A percentile compares a stretch with the other conserved stretches of the same genome.
Evolutionary conservation across 106 monocot species (phyloP).

Genomic region (Dioscorea zingiberensis): DNA sequence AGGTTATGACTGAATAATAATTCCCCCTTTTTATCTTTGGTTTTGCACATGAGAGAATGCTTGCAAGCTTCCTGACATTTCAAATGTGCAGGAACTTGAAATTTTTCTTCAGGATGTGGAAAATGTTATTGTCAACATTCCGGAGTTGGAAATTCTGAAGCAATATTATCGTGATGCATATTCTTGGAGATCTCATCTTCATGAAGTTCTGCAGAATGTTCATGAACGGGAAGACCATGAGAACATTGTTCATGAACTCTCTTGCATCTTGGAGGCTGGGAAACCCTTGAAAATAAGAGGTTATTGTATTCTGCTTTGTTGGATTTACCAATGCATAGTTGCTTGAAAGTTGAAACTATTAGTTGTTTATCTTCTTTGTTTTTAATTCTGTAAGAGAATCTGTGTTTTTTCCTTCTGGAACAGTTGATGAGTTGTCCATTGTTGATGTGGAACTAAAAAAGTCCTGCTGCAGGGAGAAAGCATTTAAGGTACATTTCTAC

Average conservation of each 20-base stretch:
- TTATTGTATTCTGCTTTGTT: conserved; percentile 4
- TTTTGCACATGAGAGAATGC: background rate
- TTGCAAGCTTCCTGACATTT: background rate
- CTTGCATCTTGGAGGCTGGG: conserved; percentile 40
- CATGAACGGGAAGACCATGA: conserved; percentile 31
- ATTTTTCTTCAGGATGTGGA: conserved; percentile 33
- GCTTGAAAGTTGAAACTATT: background rate
- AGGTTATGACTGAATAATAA: conserved; percentile 30
- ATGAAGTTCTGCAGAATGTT: conserved; percentile 30
- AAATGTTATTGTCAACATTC: conserved; percentile 40
- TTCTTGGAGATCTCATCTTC: conserved; percentile 43
- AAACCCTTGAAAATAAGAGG: conserved; percentile 43
- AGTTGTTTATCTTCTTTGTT: background rate
- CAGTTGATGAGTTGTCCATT: conserved; percentile 64
- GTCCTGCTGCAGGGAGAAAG: conserved; percentile 39
- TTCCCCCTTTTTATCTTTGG: background rate
- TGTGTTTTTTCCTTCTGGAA: conserved; percentile 6
- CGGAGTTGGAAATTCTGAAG: conserved; percentile 55
- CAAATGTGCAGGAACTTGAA: conserved; percentile 53
- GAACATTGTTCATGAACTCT: conserved; percentile 52
- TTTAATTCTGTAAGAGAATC: background rate
- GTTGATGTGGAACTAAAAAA: conserved; percentile 51
- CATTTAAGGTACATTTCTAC: conserved; percentile 4
- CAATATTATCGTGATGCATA: conserved; percentile 40
- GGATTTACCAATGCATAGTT: background rate